These are phyloP conservation scores for Leptodermis oblonga DNA, from an alignment of 257 asterid genomes.

Conservation along the genomic window DNA sequence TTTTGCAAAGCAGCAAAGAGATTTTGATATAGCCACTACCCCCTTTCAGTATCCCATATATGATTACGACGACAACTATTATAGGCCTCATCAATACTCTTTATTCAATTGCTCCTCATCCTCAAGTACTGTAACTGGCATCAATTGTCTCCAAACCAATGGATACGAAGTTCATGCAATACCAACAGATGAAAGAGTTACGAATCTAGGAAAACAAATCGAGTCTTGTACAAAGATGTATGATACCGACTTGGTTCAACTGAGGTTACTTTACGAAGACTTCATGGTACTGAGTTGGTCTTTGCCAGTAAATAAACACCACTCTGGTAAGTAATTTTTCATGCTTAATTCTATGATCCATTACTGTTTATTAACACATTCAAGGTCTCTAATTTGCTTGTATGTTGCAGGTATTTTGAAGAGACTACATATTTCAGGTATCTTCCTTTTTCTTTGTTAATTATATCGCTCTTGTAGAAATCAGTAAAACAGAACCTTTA, in stretches of 20 bases:
- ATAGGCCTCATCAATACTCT: background rate
- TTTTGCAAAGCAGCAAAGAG: constrained; percentile 1
- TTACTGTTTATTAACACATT: background rate
- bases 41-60: background rate
- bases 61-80: background rate
- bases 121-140: background rate
- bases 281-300: background rate
- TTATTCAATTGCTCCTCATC: constrained; percentile 3
- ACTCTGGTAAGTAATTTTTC: constrained; percentile 3
- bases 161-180: background rate
- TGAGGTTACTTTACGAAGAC: background rate
- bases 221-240: constrained; percentile 14
- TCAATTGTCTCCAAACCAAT: background rate
- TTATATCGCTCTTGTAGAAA: background rate
- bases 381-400: background rate
- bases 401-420: background rate
- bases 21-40: constrained; percentile 4
- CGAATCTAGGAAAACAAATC: background rate
- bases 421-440: background rate
- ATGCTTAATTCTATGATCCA: too few species aligned
- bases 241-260: background rate
- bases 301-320: background rate
- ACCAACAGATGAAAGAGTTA: background rate
- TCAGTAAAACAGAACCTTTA: background rate
- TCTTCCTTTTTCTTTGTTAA: background rate